Percentiles rank a stretch among this genome's conserved stretches.
Conservation (phyloP, 192 early-diverging fungal species). For the Coemansia sp. region DNA sequence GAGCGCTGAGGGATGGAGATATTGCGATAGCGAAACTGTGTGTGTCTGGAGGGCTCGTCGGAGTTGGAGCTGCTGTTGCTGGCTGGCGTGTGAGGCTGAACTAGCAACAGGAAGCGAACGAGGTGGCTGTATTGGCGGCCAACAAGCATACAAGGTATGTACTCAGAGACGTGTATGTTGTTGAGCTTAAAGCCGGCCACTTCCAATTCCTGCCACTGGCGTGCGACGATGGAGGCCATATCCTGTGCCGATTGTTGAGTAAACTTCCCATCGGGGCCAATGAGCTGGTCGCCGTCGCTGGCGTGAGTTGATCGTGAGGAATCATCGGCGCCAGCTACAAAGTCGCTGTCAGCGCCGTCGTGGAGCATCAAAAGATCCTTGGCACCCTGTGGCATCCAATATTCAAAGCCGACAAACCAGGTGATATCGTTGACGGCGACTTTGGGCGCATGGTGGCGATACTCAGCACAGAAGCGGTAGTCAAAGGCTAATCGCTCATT, state of each 20-base stretch:
- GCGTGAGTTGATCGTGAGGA: background rate
- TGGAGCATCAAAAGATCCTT: background rate
- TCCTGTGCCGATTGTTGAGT: slow-evolving; percentile 9
- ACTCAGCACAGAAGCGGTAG: slow-evolving; percentile 16
- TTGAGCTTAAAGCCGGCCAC: slow-evolving; percentile 37
- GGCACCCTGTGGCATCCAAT: slow-evolving; percentile 28
- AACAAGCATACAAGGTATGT: slow-evolving; percentile 43
- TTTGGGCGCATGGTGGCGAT: slow-evolving; percentile 11
- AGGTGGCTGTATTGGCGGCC: slow-evolving; percentile 43
- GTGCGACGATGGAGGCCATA: slow-evolving; percentile 27
- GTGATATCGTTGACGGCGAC: background rate
- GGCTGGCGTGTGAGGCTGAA: slow-evolving; percentile 16
- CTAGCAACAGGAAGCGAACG: slow-evolving; percentile 33
- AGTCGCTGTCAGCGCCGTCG: background rate
- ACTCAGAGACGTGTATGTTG: slow-evolving; percentile 48
- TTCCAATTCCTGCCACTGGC: slow-evolving; percentile 43
- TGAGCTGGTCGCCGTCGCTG: background rate
- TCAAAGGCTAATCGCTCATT: slow-evolving; percentile 19
- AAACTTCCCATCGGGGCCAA: slow-evolving; percentile 17
- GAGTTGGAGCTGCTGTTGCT: background rate
- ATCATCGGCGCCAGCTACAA: background rate
- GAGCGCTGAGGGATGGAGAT: slow-evolving; percentile 20
- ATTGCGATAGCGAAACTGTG: slow-evolving; percentile 34
- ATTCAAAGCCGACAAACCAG: slow-evolving; percentile 23
- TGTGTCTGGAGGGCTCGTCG: background rate